These are phyloP conservation scores for Xerocomus brunneocitrinus DNA, from an alignment of 768 basidiomycete genomes.

Conservation along the genomic window DNA sequence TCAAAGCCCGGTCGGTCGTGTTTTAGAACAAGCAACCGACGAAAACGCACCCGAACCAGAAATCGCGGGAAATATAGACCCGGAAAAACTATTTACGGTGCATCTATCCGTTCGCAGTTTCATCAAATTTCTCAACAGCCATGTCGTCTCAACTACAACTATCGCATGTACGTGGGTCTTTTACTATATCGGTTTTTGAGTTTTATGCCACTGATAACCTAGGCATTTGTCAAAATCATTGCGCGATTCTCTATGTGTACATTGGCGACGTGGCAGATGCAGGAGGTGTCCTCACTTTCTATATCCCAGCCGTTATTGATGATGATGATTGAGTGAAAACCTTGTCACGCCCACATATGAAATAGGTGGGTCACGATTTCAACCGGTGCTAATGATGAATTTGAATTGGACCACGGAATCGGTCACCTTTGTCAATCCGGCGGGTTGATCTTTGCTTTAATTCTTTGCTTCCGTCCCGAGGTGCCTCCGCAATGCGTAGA, in stretches of 20 bases:
- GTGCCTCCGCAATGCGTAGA: not conserved
- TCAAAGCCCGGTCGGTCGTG: not conserved
- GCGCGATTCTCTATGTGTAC: conserved; percentile 85
- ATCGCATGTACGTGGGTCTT: conserved; percentile 66
- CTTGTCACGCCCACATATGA: not conserved
- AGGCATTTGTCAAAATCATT: conserved; percentile 83
- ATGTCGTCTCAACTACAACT: conserved; percentile 77
- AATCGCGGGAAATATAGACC: conserved; percentile 36
- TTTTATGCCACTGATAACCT: not conserved
- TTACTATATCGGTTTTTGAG: not conserved
- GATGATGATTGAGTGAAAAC: conserved; percentile 35
- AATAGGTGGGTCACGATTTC: not conserved
- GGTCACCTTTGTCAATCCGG: not conserved
- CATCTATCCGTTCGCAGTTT: conserved; percentile 71
- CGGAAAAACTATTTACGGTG: conserved; percentile 56
- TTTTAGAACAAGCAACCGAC: conserved; percentile 25
- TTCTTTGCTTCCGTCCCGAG: not conserved
- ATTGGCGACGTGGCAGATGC: conserved; percentile 75
- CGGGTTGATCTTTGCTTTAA: not conserved
- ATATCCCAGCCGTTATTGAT: conserved; percentile 74
- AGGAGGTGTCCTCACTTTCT: conserved; percentile 84
- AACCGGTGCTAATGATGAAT: not conserved
- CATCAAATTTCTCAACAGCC: conserved; percentile 74
- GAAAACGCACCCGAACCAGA: conserved; percentile 32
- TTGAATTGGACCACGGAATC: not conserved